phyloP scores from a whole-genome alignment of 495 filamentous ascomycete species.

The Neurospora discreta region DNA sequence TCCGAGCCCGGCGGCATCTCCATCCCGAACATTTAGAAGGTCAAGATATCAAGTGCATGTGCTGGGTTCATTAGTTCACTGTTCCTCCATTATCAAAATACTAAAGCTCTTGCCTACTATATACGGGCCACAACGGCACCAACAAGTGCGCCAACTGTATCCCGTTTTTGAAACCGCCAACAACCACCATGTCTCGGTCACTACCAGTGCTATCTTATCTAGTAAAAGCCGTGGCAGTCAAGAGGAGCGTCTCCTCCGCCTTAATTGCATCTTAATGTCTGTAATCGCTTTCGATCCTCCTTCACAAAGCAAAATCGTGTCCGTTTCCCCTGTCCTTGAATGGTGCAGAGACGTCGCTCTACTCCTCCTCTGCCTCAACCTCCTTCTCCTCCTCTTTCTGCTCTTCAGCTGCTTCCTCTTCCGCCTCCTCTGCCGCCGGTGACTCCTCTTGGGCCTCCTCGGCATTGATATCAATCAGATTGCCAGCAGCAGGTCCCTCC shows the following conservation, averaged over 20 bases:
- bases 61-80: neutral
- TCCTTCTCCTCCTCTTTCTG: conserved; percentile 7
- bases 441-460: conserved; percentile 15
- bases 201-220: neutral
- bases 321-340: neutral
- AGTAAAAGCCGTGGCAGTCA: neutral
- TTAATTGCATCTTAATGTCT: neutral
- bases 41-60: neutral
- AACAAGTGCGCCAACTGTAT: neutral
- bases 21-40: neutral
- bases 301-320: neutral
- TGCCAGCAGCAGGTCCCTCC: conserved; percentile 41
- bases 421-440: neutral
- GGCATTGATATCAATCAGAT: conserved; percentile 30
- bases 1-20: neutral
- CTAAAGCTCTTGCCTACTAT: neutral
- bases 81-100: neutral
- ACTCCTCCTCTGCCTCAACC: conserved; percentile 4
- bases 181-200: neutral
- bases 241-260: neutral
- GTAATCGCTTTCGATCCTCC: conserved; percentile 4
- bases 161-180: neutral
- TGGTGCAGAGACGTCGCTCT: neutral
- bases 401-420: conserved; percentile 4
- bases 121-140: neutral